These are phyloP conservation scores for Perkinsus olseni DNA, from an alignment of 169 alveolate genomes.

Conservation along the genomic window DNA sequence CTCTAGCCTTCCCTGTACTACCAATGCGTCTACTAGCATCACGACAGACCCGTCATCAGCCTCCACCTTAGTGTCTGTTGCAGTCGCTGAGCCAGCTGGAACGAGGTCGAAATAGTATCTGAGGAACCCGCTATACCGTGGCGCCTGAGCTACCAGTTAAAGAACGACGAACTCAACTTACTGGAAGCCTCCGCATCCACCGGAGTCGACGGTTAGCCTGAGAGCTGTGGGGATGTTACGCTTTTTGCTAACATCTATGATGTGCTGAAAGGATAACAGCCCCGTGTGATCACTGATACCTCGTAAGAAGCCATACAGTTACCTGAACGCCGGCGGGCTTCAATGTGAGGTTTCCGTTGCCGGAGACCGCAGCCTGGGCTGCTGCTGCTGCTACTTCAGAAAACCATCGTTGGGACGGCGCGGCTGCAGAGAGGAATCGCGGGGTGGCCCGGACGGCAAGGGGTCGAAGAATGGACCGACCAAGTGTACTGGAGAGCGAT, in stretches of 20 bases:
- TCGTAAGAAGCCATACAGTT: too few relatives aligned
- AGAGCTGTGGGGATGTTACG: neutral
- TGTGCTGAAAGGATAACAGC: neutral
- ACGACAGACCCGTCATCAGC: neutral
- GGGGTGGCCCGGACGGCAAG: neutral
- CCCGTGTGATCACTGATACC: too few relatives aligned
- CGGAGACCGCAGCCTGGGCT: neutral
- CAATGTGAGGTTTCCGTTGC: neutral
- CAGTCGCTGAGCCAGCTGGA: neutral
- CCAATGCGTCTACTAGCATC: neutral
- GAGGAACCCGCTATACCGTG: neutral
- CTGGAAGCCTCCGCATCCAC: constrained; percentile 1
- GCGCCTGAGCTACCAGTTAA: too few relatives aligned
- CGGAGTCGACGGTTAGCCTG: neutral
- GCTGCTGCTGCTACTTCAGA: neutral
- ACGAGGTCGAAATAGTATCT: neutral
- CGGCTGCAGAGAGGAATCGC: neutral
- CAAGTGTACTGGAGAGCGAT: neutral
- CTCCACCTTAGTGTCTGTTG: neutral
- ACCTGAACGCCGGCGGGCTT: neutral
- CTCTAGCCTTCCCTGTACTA: neutral
- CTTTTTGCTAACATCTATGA: neutral
- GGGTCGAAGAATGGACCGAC: neutral
- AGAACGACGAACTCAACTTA: neutral
- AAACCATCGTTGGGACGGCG: neutral